These are phyloP conservation scores for Penicillium coprophilum DNA, from an alignment of 495 filamentous ascomycete genomes.

Conservation along the genomic window DNA sequence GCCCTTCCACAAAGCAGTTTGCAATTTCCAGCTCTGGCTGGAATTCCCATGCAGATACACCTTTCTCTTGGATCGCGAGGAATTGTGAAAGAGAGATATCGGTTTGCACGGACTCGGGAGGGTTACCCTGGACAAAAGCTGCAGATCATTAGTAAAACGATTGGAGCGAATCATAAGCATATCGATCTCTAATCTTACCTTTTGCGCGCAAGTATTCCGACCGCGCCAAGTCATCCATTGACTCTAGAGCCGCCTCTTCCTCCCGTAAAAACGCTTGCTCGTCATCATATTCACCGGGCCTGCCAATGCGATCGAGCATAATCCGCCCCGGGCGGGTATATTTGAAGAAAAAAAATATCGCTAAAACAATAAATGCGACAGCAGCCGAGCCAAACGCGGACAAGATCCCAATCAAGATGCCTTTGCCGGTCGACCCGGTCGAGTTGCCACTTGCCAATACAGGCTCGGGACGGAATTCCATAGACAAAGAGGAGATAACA, in stretches of 20 bases:
- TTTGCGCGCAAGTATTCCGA: slow-evolving; percentile 93
- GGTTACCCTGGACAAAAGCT: slow-evolving; percentile 95
- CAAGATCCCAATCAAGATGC: slow-evolving; percentile 90
- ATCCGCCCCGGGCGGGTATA: slow-evolving; percentile 89
- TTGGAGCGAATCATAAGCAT: slow-evolving; percentile 15
- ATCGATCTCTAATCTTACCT: slow-evolving; percentile 55
- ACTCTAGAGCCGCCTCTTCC: slow-evolving; percentile 91
- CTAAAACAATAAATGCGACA: slow-evolving; percentile 76
- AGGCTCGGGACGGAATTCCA: slow-evolving; percentile 25
- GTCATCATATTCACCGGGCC: slow-evolving; percentile 96
- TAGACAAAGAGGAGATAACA: slow-evolving; percentile 34
- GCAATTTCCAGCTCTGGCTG: slow-evolving; percentile 97
- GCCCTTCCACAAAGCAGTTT: slow-evolving; percentile 95
- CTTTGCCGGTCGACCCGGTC: slow-evolving; percentile 62
- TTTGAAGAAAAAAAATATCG: slow-evolving; percentile 89
- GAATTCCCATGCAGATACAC: slow-evolving; percentile 98
- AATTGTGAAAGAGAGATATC: slow-evolving; percentile 98
- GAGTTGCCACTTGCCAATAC: slow-evolving; percentile 40
- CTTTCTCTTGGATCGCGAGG: slow-evolving; percentile 97
- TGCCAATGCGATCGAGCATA: slow-evolving; percentile 86
- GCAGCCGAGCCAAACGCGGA: slow-evolving; percentile 95
- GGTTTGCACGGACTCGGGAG: slow-evolving; percentile 90
- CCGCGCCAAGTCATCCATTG: slow-evolving; percentile 90
- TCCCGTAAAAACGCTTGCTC: slow-evolving; percentile 89
- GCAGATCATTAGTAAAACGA: slow-evolving; percentile 11